Conservation (phyloP, 441 rosid genomes). For the Hypseocharis bilobata region DNA sequence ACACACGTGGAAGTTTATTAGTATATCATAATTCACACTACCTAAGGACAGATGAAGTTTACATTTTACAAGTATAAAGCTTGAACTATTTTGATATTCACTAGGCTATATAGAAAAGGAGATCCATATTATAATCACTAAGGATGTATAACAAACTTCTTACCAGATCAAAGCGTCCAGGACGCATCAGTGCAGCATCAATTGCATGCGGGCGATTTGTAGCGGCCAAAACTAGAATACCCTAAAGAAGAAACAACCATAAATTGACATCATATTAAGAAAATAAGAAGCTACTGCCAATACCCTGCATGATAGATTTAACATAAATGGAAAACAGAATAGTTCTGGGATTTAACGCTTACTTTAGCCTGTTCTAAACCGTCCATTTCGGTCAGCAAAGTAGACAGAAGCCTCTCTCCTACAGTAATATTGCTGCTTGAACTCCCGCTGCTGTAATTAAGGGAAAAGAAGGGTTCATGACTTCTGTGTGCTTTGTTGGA, state of each 20-base stretch:
- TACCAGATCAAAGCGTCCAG: constrained; percentile 87
- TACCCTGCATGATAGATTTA: neutral
- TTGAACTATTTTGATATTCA: neutral
- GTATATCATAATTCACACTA: no score
- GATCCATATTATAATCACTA: neutral
- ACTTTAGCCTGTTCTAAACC: constrained; percentile 81
- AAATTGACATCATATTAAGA: neutral
- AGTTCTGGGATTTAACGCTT: constrained; percentile 12
- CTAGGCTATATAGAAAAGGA: neutral
- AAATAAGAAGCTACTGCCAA: neutral
- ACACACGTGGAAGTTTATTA: no score
- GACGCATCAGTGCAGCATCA: constrained; percentile 88
- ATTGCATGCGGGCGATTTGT: constrained; percentile 81
- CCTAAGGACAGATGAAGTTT: no score
- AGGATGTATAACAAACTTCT: constrained; percentile 17
- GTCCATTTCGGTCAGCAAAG: constrained; percentile 89
- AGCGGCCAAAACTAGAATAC: constrained; percentile 85
- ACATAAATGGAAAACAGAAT: constrained; percentile 7
- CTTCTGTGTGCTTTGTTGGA: neutral
- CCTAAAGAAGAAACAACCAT: constrained; percentile 34
- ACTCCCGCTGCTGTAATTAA: constrained; percentile 47
- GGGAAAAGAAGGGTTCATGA: neutral
- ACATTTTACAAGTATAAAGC: no score
- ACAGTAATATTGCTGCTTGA: constrained; percentile 54
- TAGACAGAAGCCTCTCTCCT: constrained; percentile 88